phyloP scores from a whole-genome alignment of 2,329 filamentous ascomycete species.

The Ophiocordyceps robertsii region DNA sequence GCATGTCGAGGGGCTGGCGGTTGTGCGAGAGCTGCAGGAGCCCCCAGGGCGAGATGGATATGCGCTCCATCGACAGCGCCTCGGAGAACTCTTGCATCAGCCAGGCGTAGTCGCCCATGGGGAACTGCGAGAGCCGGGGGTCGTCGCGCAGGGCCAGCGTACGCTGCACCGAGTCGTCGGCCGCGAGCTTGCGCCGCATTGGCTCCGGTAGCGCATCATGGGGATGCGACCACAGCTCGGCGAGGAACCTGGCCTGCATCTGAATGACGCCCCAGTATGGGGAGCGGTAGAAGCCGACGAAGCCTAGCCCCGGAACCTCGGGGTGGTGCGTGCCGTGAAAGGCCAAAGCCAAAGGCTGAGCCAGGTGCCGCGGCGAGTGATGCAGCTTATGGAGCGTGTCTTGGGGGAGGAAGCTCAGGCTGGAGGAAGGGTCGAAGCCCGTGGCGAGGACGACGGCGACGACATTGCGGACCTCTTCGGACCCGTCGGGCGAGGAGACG shows the following conservation, averaged over 20 bases:
- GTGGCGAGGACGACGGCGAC: constrained; percentile 62
- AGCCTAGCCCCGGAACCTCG: constrained; percentile 51
- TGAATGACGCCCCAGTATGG: constrained; percentile 83
- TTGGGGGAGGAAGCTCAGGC: constrained; percentile 49
- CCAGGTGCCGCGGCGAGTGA: constrained; percentile 37
- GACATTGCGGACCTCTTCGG: constrained; percentile 34
- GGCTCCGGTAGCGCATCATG: constrained; percentile 9
- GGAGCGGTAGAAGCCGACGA: constrained; percentile 73
- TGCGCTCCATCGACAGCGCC: constrained; percentile 37
- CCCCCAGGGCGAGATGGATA: constrained; percentile 15
- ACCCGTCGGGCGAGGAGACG: constrained; percentile 10
- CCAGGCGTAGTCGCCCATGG: constrained; percentile 70
- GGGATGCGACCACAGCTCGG: constrained; percentile 40
- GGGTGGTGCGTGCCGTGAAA: constrained; percentile 53
- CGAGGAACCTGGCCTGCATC: constrained; percentile 64
- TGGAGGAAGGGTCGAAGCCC: constrained; percentile 53
- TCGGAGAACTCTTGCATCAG: constrained; percentile 58
- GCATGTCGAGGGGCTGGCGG: constrained; percentile 33
- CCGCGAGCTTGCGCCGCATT: constrained; percentile 25
- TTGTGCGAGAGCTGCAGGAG: constrained; percentile 23
- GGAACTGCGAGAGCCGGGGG: constrained; percentile 52
- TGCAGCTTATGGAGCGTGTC: constrained; percentile 42
- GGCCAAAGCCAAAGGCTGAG: constrained; percentile 52
- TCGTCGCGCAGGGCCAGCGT: constrained; percentile 38
- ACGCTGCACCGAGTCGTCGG: constrained; percentile 29